A percentile compares a stretch with the other conserved stretches of the same genome.
These are phyloP conservation scores for Rhododendron molle DNA, from an alignment of 148 eudicot species.

Conservation along the genomic window DNA sequence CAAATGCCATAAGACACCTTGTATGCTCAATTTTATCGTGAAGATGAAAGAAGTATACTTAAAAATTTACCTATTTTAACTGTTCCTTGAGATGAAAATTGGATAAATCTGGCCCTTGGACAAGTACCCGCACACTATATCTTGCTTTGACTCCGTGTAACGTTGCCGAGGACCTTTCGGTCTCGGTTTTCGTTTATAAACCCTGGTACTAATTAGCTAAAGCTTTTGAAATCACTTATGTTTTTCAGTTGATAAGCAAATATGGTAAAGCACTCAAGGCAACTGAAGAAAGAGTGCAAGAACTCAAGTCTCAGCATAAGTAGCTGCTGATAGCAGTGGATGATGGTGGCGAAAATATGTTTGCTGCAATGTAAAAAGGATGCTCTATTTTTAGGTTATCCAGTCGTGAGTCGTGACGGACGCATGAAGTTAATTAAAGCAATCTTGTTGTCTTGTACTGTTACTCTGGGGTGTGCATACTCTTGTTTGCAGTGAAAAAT, in stretches of 20 bases:
- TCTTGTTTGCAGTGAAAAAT: not conserved
- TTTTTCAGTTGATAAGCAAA: constrained; percentile 19
- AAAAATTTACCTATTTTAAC: not conserved
- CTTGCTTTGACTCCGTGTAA: not conserved
- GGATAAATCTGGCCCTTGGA: not conserved
- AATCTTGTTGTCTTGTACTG: not conserved
- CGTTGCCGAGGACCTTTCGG: not conserved
- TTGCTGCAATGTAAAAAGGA: not conserved
- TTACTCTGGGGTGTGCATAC: not conserved
- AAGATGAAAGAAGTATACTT: not conserved
- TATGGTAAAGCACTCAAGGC: constrained; percentile 21
- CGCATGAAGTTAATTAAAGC: not conserved
- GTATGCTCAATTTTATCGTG: not conserved
- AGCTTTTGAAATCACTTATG: not conserved
- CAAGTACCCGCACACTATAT: not conserved
- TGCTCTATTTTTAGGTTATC: not conserved
- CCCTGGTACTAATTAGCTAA: not conserved
- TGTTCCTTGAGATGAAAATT: not conserved
- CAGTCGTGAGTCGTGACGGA: not conserved
- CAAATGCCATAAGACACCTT: not conserved
- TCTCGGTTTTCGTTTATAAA: not conserved
- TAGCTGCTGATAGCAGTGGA: constrained; percentile 1
- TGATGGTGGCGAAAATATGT: constrained; percentile 8
- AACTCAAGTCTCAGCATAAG: constrained; percentile 28
- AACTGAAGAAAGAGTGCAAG: constrained; percentile 23